Conservation (phyloP, 2,329 filamentous ascomycete species). For the Alternaria dauci region DNA sequence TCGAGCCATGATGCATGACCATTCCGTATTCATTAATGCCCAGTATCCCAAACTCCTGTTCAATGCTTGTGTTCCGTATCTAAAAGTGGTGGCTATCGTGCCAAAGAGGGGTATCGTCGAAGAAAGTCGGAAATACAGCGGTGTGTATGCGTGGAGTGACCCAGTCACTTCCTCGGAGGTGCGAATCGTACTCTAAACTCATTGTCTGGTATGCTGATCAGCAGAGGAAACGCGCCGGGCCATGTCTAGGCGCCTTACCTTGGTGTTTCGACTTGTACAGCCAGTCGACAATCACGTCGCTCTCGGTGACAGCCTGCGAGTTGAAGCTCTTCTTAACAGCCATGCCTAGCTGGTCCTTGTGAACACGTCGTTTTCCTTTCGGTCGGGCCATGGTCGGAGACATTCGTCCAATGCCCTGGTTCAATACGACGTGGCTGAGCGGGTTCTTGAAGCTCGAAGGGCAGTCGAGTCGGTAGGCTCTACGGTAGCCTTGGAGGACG, state of each 20-base stretch:
- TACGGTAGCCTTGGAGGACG: slow-evolving; percentile 77
- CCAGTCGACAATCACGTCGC: slow-evolving; percentile 82
- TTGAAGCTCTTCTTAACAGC: slow-evolving; percentile 86
- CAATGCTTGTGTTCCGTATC: slow-evolving; percentile 43
- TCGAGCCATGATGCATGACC: slow-evolving; percentile 5
- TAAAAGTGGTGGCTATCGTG: slow-evolving; percentile 31
- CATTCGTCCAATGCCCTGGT: slow-evolving; percentile 70
- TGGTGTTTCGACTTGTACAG: slow-evolving; percentile 74
- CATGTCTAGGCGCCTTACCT: slow-evolving; percentile 49
- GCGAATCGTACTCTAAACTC: slow-evolving; percentile 57
- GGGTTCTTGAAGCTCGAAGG: slow-evolving; percentile 72
- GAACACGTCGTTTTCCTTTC: slow-evolving; percentile 70
- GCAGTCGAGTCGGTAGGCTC: slow-evolving; percentile 74
- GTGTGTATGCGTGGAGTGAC: slow-evolving; percentile 21
- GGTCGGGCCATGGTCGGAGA: slow-evolving; percentile 79
- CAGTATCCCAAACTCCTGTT: slow-evolving; percentile 37
- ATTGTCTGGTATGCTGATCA: slow-evolving; percentile 51
- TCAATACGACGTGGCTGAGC: slow-evolving; percentile 61
- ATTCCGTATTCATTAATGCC: slow-evolving; percentile 14
- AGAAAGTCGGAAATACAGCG: slow-evolving; percentile 42
- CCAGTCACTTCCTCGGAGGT: slow-evolving; percentile 46
- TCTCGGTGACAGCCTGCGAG: slow-evolving; percentile 78
- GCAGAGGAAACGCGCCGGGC: background rate
- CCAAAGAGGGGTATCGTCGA: slow-evolving; percentile 46
- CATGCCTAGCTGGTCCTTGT: slow-evolving; percentile 75